Percentiles rank a stretch among this genome's conserved stretches.
Conservation (phyloP, 345 rosid species). For the Balakata baccata region DNA sequence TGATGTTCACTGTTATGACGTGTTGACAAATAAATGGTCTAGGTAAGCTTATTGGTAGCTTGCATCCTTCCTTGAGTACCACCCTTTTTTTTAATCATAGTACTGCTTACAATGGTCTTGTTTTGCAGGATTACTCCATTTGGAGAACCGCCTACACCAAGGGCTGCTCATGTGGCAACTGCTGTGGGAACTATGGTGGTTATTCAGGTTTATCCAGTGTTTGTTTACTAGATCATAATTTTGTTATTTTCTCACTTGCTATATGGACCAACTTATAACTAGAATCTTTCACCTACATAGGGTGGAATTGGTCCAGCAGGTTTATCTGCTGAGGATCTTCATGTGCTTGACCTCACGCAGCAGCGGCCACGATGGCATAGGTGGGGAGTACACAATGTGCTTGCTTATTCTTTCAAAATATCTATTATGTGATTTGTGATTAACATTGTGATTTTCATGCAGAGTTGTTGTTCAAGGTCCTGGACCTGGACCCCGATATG, state of each 20-base stretch:
- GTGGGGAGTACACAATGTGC: constrained; percentile 35
- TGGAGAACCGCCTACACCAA: constrained; percentile 97
- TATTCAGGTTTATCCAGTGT: constrained; percentile 65
- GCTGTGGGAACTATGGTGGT: constrained; percentile 99
- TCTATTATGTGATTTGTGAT: not conserved
- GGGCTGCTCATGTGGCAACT: constrained; percentile 99
- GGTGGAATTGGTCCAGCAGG: constrained; percentile 99
- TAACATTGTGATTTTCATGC: constrained; percentile 29
- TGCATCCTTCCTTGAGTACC: not conserved
- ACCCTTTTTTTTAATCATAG: not conserved
- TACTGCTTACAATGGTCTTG: constrained; percentile 9
- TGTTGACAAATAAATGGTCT: constrained; percentile 89
- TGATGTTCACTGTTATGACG: constrained; percentile 96
- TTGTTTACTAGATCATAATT: not conserved
- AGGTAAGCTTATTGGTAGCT: constrained; percentile 49
- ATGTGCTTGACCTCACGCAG: constrained; percentile 95
- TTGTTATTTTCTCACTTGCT: constrained; percentile 1
- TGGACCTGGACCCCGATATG: constrained; percentile 99
- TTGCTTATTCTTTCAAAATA: not conserved
- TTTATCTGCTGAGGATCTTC: constrained; percentile 98
- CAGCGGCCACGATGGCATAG: constrained; percentile 98
- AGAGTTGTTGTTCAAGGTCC: constrained; percentile 99
- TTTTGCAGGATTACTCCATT: constrained; percentile 67
- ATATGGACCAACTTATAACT: constrained; percentile 9
- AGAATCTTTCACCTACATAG: constrained; percentile 36